These are phyloP conservation scores for Mycocalia duriaeana DNA, from an alignment of 1,284 basidiomycete genomes.

Conservation along the genomic window DNA sequence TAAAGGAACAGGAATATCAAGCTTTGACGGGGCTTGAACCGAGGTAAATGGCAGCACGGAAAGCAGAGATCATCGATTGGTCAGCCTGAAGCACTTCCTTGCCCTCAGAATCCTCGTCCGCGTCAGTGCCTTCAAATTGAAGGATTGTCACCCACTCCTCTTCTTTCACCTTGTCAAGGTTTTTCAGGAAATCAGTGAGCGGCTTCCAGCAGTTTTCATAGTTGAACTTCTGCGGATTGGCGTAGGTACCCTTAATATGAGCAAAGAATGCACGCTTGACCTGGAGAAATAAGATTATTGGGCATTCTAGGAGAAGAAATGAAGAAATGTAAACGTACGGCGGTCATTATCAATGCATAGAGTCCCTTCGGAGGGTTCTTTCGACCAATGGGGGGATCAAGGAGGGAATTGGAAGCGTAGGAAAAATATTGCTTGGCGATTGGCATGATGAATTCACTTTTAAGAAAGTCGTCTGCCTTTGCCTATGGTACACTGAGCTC, in stretches of 20 bases:
- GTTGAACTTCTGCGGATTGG: constrained; percentile 2
- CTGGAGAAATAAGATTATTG: constrained; percentile 3
- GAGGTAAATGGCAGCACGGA: constrained; percentile 6
- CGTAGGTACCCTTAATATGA: constrained; percentile 5
- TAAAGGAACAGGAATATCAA: background rate
- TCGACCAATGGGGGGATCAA: constrained; percentile 6
- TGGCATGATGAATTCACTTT: constrained; percentile 7
- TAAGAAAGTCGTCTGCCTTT: constrained; percentile 4
- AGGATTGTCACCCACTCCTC: constrained; percentile 6
- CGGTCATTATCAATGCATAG: constrained; percentile 12
- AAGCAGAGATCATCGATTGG: constrained; percentile 11
- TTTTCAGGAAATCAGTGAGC: constrained; percentile 2
- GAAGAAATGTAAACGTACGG: constrained; percentile 11
- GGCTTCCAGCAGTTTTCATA: constrained; percentile 7
- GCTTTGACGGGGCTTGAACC: constrained; percentile 9
- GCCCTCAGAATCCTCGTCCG: constrained; percentile 2
- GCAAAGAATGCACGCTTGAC: constrained; percentile 11
- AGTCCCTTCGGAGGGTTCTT: constrained; percentile 13
- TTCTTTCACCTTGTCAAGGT: constrained; percentile 10
- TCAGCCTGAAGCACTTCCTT: background rate
- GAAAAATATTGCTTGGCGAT: constrained; percentile 8
- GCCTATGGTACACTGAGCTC: constrained; percentile 1
- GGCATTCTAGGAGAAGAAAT: background rate
- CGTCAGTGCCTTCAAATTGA: background rate
- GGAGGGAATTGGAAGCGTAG: constrained; percentile 9